Conservation (phyloP, 768 basidiomycete genomes). For the Albatrellus ellisii region DNA sequence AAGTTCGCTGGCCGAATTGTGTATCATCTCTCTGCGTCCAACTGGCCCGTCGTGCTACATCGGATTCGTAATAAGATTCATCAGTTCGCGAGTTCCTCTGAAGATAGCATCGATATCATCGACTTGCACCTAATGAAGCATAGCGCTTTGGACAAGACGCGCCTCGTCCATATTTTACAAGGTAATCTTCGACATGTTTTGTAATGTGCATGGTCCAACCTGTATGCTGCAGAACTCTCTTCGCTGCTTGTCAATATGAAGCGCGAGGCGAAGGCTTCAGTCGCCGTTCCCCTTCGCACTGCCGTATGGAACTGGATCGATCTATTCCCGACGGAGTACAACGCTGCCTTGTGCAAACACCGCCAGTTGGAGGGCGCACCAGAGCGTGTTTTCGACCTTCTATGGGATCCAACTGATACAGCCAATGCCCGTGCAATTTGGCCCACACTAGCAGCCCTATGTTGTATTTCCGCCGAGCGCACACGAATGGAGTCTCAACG, state of each 20-base stretch:
- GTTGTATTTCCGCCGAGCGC: constrained; percentile 57
- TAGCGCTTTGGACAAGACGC: constrained; percentile 53
- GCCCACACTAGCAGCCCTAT: constrained; percentile 70
- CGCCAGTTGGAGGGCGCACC: constrained; percentile 67
- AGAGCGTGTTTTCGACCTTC: constrained; percentile 75
- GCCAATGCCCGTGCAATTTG: constrained; percentile 44
- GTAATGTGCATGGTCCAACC: constrained; percentile 1
- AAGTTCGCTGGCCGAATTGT: constrained; percentile 70
- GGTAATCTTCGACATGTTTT: constrained; percentile 25
- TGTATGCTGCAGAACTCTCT: constrained; percentile 44
- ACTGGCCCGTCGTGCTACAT: constrained; percentile 69
- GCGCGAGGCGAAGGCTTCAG: constrained; percentile 53
- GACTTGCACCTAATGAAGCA: constrained; percentile 74
- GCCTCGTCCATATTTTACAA: constrained; percentile 60
- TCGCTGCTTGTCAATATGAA: constrained; percentile 77
- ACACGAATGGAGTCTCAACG: constrained; percentile 42
- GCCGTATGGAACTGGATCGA: constrained; percentile 91
- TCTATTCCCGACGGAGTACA: constrained; percentile 64
- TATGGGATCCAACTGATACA: constrained; percentile 33
- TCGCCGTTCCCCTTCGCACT: constrained; percentile 58
- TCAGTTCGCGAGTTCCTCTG: constrained; percentile 37
- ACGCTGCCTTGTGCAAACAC: constrained; percentile 49
- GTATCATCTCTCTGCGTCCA: constrained; percentile 77
- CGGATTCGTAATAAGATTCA: constrained; percentile 61
- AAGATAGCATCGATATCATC: constrained; percentile 48